Evolutionary conservation across 352 stramenopile genomes (phyloP).

Genomic region (Phytophthora tentaculata): DNA sequence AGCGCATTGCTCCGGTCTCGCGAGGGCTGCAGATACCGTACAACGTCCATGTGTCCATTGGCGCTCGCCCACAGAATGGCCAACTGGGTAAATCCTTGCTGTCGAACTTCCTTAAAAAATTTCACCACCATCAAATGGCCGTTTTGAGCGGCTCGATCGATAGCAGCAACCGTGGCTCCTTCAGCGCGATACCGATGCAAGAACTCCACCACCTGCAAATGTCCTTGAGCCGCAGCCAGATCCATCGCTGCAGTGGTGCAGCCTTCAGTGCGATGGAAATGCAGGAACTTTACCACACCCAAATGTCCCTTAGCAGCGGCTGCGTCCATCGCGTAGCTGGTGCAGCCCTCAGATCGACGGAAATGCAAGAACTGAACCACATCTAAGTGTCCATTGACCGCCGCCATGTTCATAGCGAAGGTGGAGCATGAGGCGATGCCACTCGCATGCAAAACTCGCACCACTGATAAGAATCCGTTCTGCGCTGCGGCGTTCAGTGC

Average conservation of each 20-base stretch:
- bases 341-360: conserved; percentile 44
- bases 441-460: conserved; percentile 25
- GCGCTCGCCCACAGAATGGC: conserved; percentile 39
- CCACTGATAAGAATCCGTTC: conserved; percentile 27
- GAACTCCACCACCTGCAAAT: conserved; percentile 44
- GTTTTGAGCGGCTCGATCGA: conserved; percentile 49
- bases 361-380: conserved; percentile 43
- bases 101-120: conserved; percentile 35
- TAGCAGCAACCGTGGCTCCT: conserved; percentile 43
- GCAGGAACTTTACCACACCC: conserved; percentile 45
- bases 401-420: conserved; percentile 43
- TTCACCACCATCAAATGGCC: conserved; percentile 40
- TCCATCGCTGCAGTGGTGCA: conserved; percentile 49
- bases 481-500: conserved; percentile 34
- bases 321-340: conserved; percentile 47
- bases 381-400: conserved; percentile 36
- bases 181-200: conserved; percentile 39
- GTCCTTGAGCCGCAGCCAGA: conserved; percentile 35
- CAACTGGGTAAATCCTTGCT: conserved; percentile 36
- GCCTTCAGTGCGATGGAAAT: conserved; percentile 36
- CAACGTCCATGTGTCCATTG: conserved; percentile 37
- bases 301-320: conserved; percentile 44
- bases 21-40: conserved; percentile 28
- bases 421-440: conserved; percentile 21
- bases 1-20: conserved; percentile 15